Conservation (phyloP, 371 early-diverging fungal genomes). For the Saksenaea oblongispora region DNA sequence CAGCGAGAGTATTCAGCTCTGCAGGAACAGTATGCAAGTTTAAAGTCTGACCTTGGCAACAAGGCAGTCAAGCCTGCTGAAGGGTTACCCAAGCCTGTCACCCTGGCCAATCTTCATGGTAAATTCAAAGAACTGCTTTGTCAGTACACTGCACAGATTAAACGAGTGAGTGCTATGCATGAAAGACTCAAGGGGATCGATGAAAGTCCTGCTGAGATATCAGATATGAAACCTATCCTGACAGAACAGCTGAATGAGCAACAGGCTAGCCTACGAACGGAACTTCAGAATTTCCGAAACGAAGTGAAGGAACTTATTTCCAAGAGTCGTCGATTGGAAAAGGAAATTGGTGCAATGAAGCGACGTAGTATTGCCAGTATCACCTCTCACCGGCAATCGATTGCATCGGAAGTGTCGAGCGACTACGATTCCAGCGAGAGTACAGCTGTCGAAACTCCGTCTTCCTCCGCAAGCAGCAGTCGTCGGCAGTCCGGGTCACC, state of each 20-base stretch:
- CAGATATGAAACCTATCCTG: background rate
- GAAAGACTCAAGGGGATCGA: background rate
- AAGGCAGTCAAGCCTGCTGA: background rate
- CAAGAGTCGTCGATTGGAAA: background rate
- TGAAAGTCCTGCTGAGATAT: background rate
- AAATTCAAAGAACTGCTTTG: background rate
- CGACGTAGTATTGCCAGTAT: background rate
- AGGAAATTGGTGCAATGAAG: background rate
- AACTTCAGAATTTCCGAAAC: conserved; percentile 1
- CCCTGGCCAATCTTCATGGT: background rate
- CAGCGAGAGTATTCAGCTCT: conserved; percentile 8
- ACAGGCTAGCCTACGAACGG: background rate
- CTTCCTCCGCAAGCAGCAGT: background rate
- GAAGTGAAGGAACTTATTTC: background rate
- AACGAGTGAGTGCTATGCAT: background rate
- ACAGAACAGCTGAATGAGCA: background rate
- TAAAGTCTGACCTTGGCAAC: background rate
- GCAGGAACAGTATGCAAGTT: background rate
- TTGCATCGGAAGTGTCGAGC: background rate
- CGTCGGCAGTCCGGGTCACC: conserved; percentile 1
- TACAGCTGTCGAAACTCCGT: background rate
- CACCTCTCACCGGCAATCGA: background rate
- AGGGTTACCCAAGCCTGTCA: background rate
- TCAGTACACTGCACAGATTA: background rate
- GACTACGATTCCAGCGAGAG: background rate